phyloP scores from a whole-genome alignment of 805 yeast genomes.

The Teunomyces pallodes region DNA sequence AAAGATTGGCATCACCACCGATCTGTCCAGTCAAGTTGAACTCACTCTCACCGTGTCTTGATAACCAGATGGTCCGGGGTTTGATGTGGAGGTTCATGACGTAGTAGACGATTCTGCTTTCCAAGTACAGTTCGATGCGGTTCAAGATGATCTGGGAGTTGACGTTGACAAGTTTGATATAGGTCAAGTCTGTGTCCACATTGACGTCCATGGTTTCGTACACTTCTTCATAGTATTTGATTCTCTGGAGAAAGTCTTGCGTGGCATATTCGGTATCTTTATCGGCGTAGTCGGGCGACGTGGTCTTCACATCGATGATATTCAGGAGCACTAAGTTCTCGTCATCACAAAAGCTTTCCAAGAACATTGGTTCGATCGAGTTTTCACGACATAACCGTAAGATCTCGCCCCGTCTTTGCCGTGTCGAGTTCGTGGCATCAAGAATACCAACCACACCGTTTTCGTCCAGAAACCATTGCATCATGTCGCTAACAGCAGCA shows the following conservation, averaged over 20 bases:
- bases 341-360: conserved; percentile 91
- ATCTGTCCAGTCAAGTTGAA: conserved; percentile 91
- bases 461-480: conserved; percentile 79
- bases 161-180: conserved; percentile 83
- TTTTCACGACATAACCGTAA: conserved; percentile 59
- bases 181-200: conserved; percentile 65
- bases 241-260: conserved; percentile 69
- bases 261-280: conserved; percentile 71
- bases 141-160: conserved; percentile 87
- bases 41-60: conserved; percentile 93
- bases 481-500: conserved; percentile 73
- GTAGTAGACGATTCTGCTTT: conserved; percentile 89
- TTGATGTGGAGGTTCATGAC: conserved; percentile 94
- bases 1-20: conserved; percentile 89
- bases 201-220: conserved; percentile 71
- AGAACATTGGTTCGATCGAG: conserved; percentile 82
- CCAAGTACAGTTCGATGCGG: conserved; percentile 81
- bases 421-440: conserved; percentile 90
- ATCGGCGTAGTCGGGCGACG: conserved; percentile 77
- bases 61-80: conserved; percentile 89
- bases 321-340: conserved; percentile 73
- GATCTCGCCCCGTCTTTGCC: conserved; percentile 64
- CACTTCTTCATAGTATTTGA: conserved; percentile 65
- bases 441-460: conserved; percentile 87
- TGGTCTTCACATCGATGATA: conserved; percentile 80